Evolutionary conservation across 129 eudicot species (phyloP), one percentile per base, ranked within the genome.

Genomic region (Pittosporum tobira): DNA sequence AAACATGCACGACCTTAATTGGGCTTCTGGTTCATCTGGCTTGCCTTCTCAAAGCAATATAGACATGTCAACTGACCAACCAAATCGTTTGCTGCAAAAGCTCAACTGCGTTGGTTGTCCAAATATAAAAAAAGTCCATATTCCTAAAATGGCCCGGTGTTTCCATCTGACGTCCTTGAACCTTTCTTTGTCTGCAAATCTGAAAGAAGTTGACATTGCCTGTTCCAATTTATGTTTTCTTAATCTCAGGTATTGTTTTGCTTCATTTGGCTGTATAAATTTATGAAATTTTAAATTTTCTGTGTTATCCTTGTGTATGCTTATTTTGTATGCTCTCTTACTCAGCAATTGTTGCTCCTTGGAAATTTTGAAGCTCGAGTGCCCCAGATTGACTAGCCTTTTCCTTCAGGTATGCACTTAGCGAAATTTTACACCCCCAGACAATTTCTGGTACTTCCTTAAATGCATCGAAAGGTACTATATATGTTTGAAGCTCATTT

Each of bases 71-170:
- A 40, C 36, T 48, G 66, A 72, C 55, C 84, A 55, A 65, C 75
- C 94, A 5, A 72, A 75, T 48, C 84, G 94, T 37, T 70, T 71
- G 62, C 65, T 90, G 51, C 84, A 86, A 67, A 73, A 79, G 57
- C 87, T 90, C 12, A 90, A 85, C 67, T 90, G 98, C 74, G 98
- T 90, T 68, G 95, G 98, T 42, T 90, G 98, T 57, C 83, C 84
- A 28, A 90, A 83, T 67, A 78, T 90, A 38, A 90, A 83, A 73
- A 90, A 76, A 70, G 98, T 90, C 40, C 48, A 71, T 7, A 78
- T 90, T 62, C 89, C 97, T 6, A 61, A 80, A 37, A 65, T 55
- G 15, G 94, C 95, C 3, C 77, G 66, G 21, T 80, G 89, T 63
- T 48, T 63, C 51, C 72, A 82, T 46, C 60, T 90, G 47, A 70